Evolutionary conservation across 208 protist species (phyloP).

Genomic region (Leishmania guyanensis): DNA sequence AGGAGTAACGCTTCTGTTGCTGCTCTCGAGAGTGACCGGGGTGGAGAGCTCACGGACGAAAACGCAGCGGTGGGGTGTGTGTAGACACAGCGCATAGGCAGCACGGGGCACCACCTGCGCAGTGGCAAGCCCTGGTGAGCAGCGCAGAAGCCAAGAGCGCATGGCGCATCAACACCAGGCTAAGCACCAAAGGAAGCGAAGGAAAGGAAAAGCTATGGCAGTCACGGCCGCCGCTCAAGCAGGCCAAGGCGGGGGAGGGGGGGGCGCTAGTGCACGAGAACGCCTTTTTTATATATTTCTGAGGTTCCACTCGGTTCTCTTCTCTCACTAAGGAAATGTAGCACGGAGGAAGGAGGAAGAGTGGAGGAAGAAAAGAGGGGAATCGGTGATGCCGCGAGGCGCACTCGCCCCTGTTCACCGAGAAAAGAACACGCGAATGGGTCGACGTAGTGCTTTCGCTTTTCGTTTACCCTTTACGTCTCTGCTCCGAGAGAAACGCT

Average conservation of each 20-base stretch:
- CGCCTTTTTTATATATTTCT: neutral
- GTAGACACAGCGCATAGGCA: slow-evolving; percentile 2
- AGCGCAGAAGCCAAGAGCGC: slow-evolving; percentile 2
- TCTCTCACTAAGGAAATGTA: neutral
- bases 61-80: slow-evolving; percentile 27
- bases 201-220: neutral
- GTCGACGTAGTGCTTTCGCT: neutral
- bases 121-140: neutral
- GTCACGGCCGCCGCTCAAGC: neutral
- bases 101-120: neutral
- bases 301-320: neutral
- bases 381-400: neutral
- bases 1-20: slow-evolving; percentile 3
- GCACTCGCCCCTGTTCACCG: neutral
- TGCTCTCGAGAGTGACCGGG: slow-evolving; percentile 47
- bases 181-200: neutral
- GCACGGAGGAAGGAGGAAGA: neutral
- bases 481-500: neutral
- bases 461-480: neutral
- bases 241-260: neutral
- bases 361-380: neutral
- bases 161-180: neutral
- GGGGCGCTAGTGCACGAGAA: neutral
- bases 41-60: slow-evolving; percentile 67
- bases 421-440: neutral